Conservation (phyloP, 1,139 yeast species). For the Geotrichum macrosporum region DNA sequence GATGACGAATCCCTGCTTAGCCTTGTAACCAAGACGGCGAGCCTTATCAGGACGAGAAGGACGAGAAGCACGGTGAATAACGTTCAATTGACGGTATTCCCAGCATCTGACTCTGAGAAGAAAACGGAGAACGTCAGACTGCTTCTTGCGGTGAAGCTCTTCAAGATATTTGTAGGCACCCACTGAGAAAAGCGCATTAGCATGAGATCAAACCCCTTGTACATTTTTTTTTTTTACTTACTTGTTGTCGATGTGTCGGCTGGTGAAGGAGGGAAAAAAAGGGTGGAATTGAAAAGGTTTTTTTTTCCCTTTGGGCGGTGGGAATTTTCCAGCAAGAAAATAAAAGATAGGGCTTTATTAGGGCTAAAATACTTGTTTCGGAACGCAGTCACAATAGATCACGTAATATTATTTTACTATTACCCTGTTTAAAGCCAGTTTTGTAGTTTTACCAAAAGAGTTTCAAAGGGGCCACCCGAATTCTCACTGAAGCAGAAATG, state of each 20-base stretch:
- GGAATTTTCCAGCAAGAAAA: not conserved
- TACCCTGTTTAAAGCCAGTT: too few relatives aligned
- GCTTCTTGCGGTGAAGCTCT: conserved; percentile 99
- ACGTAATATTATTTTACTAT: too few relatives aligned
- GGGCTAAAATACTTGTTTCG: too few relatives aligned
- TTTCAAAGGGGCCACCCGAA: too few relatives aligned
- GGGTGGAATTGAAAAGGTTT: not conserved
- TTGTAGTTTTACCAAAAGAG: too few relatives aligned
- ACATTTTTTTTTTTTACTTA: too few relatives aligned
- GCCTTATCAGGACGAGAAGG: conserved; percentile 99
- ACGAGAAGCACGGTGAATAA: conserved; percentile 97
- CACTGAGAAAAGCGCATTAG: conserved; percentile 46
- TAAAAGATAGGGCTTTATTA: too few relatives aligned
- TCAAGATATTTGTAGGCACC: conserved; percentile 99
- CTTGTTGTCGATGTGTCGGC: conserved; percentile 21
- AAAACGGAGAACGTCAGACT: conserved; percentile 98
- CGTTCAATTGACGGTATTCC: conserved; percentile 99
- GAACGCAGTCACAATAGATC: too few relatives aligned
- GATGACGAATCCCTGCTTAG: conserved; percentile 99
- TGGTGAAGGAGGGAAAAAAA: conserved; percentile 17
- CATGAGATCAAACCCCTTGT: too few relatives aligned
- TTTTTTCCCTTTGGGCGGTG: not conserved
- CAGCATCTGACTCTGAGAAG: conserved; percentile 99
- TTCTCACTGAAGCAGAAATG: too few relatives aligned
- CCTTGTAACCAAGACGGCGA: conserved; percentile 99